Evolutionary conservation across 2,329 filamentous ascomycete species (phyloP), one percentile per base, ranked within the genome.

Genomic region (Emergomyces orientalis): DNA sequence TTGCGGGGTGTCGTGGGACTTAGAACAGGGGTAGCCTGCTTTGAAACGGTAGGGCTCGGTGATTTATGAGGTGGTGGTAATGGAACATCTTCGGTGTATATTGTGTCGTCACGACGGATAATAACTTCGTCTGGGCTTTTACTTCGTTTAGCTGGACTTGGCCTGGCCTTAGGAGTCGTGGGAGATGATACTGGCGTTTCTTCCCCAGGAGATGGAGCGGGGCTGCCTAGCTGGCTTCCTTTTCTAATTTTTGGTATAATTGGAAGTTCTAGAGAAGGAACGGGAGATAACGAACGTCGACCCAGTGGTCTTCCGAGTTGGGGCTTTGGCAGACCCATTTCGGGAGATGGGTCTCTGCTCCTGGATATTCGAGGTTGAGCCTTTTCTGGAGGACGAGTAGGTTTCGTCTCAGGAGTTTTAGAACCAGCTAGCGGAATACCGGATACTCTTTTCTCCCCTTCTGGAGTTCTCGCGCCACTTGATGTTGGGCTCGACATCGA

Each of bases 31-130:
- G 78, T 73, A 66, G 22, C 11, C 4, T 77, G 76, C 4, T 73
- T 71, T 57, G 65, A 66, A 13, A 65, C 60, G 19, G 73, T 69
- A 55, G 81, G 78, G 66, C 79, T 83, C n/a, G 80, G 76, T n/a
- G 80, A 78, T 61, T 80, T 77, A 71, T 83, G 82, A 59, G 79
- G 79, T 32, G 82, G 80, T 22, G 80, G 76, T 17, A 72, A 70
- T 57, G 75, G 74, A 32, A 73, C 71, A 60, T 73, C 74, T n/a
- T 74, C 71, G n/a, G 74, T 61, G 52, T 54, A 64, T 49, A 64
- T 37, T 34, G 62, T 45, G 3, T 51, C 34, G 19, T 66, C 63
- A 30, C 45, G 54, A 37, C 30, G 52, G 11, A 61, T 17, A n/a
- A 59, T 47, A 49, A 39, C 59, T 30, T 64, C 59, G 19, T 72